Evolutionary conservation across 2,329 filamentous ascomycete species (phyloP), one percentile per base, ranked within the genome.

Genomic region (Leptographium wingfieldii): DNA sequence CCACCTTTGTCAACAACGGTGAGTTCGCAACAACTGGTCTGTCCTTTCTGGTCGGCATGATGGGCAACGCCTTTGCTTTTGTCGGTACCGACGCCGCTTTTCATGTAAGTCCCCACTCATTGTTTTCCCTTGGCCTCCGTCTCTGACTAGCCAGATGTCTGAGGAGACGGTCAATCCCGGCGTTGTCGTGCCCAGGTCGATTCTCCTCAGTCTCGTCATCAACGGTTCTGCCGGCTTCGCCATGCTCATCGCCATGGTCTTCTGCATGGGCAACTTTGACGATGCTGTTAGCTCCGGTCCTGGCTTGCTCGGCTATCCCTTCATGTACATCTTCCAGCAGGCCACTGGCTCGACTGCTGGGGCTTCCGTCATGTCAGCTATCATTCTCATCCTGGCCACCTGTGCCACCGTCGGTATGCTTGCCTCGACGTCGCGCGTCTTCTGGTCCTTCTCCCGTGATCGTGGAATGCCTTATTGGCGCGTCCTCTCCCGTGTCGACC

Each of bases 241-340:
- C 33, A 72, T 73, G 68, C 58, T 69, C n/a, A 63, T 75, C 49
- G 71, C 72, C 1, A 65, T 73, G 46, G 64, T 68, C 38, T 74
- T 73, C 58, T 69, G 69, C 7, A 55, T 74, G 22, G 67, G 71
- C 16, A 38, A 53, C 57, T 19, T 54, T 11, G 57, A 58, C 56
- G 65, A 72, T 11, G 53, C 59, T 14, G 51, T 62, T 7, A 43
- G 16, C 25, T 58, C 64, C 14, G 49, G 63, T 57, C 40, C 61
- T 10, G 75, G 73, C 0, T 71, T 72, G 0, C 79, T 79, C 0
- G 75, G 74, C 0, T 81, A 79, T 51, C 81, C 83, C 0, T 82
- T 82, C 64, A 83, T 85, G 65, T 74, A 81, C 56, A 74, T 84
- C n/a, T 83, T 83, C 61, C 73, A 73, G 61, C 73, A 80, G 38